A percentile compares a stretch with the other conserved stretches of the same genome.
phyloP scores from a whole-genome alignment of 176 grass and related monocot genomes.

The Saccharum spontaneum region DNA sequence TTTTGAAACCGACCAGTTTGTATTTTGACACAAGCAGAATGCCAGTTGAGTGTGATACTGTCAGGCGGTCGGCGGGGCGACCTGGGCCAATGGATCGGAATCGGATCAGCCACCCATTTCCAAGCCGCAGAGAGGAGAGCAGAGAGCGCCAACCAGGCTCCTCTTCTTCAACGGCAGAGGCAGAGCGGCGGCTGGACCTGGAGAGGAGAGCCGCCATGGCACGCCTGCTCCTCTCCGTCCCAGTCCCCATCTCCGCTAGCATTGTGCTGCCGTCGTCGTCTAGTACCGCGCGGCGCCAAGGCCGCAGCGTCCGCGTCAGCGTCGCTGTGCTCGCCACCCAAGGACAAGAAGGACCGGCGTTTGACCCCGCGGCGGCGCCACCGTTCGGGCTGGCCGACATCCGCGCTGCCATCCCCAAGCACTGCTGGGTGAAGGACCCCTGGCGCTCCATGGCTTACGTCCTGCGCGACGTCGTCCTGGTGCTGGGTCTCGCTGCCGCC shows the following conservation, averaged over 20 bases:
- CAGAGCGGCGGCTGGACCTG: neutral
- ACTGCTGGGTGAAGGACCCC: conserved; percentile 92
- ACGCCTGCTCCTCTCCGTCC: neutral
- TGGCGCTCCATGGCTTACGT: conserved; percentile 89
- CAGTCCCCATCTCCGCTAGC: neutral
- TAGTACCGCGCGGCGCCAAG: neutral
- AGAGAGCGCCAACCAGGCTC: neutral
- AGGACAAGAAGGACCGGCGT: conserved; percentile 26
- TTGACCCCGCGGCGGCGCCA: conserved; percentile 67
- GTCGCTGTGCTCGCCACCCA: neutral
- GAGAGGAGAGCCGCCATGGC: neutral
- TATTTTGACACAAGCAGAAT: no score
- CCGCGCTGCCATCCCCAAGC: conserved; percentile 88
- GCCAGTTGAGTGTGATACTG: no score
- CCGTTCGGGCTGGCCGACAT: conserved; percentile 80
- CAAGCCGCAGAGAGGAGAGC: neutral
- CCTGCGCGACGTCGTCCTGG: conserved; percentile 68
- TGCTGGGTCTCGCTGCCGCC: conserved; percentile 78
- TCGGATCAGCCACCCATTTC: neutral
- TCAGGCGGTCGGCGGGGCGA: neutral
- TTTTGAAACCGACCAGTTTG: no score
- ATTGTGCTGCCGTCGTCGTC: neutral
- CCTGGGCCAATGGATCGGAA: neutral
- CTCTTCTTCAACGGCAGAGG: neutral
- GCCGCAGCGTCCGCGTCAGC: neutral